Base-by-base conservation (phyloP, 2,329 filamentous ascomycete genomes). In the Teratosphaeria pseudoeucalypti region DNA sequence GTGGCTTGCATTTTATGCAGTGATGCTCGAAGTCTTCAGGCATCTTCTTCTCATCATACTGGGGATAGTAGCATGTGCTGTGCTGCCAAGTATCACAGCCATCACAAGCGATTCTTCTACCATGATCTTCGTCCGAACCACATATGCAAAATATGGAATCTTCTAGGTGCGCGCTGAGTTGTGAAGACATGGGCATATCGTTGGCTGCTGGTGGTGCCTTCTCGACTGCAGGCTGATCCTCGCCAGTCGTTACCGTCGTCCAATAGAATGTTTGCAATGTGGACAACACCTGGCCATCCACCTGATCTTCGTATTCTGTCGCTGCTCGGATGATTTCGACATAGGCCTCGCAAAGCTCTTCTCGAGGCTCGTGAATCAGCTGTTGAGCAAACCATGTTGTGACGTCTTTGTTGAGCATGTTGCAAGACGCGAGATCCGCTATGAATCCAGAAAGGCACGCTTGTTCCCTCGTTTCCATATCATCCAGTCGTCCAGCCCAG, bases 71-170 rank as follows among this genome's bases (percentile, higher is more conserved):
- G 77, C 94, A 99, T 72, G 90, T 87, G 69, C 96, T 95, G 76
- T 99, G 94, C 76, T 97, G 94, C 94, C 94, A 97, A 54, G 90
- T 95, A 72, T 95, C 89, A 80, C 94, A 99, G 61, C 82, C 84
- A 73, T 97, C 92, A 81, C 94, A 99, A 76, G 91, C 90, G 62
- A 99, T 95, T 61, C 92, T 97, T 75, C 89, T 92, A 76, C 92
- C 94, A 79, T 97, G 94, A 80, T 97, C 94, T 78, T 95, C 90
- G 73, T 85, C 79, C 75, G 88, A 96, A 73, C 85, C 85, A 78
- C 94, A 99, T 68, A 97, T 95, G 82, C 94, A 99, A 4, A 26
- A 57, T 16, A 58, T 11, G 19, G 34, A 6, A 47, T 56, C 55
- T 23, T 47, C 19, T 34, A 14, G 55, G 19, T 19, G 43, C 19